A percentile compares a stretch with the other conserved stretches of the same genome.
Evolutionary conservation across 495 filamentous ascomycete genomes (phyloP).

Genomic region (Talaromyces adpressus): DNA sequence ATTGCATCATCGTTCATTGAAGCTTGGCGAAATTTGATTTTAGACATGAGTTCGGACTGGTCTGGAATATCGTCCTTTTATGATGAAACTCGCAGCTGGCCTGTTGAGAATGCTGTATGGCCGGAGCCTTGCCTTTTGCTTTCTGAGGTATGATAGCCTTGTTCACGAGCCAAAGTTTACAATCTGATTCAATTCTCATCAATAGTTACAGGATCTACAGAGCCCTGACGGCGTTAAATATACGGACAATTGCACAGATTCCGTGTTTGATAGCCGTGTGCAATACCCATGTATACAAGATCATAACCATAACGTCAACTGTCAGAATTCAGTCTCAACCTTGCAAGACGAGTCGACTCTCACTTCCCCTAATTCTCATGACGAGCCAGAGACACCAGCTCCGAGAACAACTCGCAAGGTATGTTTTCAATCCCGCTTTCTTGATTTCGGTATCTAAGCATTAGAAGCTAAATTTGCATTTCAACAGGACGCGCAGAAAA

Average conservation of each 20-base stretch:
- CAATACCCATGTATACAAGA: not conserved
- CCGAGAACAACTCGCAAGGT: not conserved
- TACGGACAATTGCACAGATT: not conserved
- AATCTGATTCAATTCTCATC: not conserved
- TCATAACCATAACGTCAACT: not conserved
- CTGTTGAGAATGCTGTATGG: not conserved
- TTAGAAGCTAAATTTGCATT: not conserved
- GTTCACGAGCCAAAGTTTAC: not conserved
- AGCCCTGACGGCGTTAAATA: not conserved
- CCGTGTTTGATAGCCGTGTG: not conserved
- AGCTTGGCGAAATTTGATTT: no score
- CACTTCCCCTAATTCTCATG: not conserved
- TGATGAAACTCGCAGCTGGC: not conserved
- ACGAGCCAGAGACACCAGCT: not conserved
- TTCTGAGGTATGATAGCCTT: not conserved
- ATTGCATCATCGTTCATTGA: no score
- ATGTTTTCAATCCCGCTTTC: no score
- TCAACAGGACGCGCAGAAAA: not conserved
- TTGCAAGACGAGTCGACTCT: not conserved
- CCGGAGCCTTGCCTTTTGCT: not conserved
- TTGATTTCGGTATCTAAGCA: not conserved
- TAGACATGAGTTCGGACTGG: not conserved
- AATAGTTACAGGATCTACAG: not conserved
- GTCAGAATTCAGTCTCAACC: not conserved
- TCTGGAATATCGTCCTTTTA: not conserved